Base-by-base conservation (phyloP, 768 basidiomycete genomes). In the Atractiella rhizophila region DNA sequence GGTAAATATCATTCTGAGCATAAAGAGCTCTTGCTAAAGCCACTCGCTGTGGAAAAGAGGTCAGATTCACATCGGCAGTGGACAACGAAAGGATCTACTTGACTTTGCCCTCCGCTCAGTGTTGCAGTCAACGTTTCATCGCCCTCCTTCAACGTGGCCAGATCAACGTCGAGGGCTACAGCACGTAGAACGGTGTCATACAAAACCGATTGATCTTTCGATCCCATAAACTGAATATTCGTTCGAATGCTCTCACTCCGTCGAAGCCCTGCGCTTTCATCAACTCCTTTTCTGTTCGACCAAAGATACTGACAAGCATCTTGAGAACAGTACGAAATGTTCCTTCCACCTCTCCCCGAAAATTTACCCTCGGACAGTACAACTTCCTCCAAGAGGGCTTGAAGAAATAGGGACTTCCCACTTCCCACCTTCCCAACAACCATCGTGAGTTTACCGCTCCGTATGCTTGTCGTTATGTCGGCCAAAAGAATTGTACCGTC, bases 251-350 rank as follows among this genome's bases (percentile, higher is more conserved):
- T 38, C n/a, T 38, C 33, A 15, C 35, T 33, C 18, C 42, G 45
- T 28, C 31, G 33, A 13, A n/a, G n/a, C n/a, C n/a, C n/a, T n/a
- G n/a, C n/a, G n/a, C n/a, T n/a, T n/a, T n/a, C n/a, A n/a, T n/a
- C n/a, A n/a, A n/a, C n/a, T n/a, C n/a, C n/a, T n/a, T n/a, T n/a
- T n/a, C n/a, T n/a, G n/a, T n/a, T n/a, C n/a, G n/a, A n/a, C n/a
- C n/a, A n/a, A n/a, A n/a, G n/a, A n/a, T n/a, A n/a, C n/a, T 43
- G 44, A 24, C 30, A 46, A 4, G 44, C 44, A 27, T 46, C 44
- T 28, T 46, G 44, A 7, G 44, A 29, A 24, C 44, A 46, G 24
- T 25, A 46, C 26, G 26, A 31, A 8, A 36, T 25, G 13, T 40
- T 34, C n/a, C n/a, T n/a, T n/a, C n/a, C n/a, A n/a, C n/a, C n/a